phyloP scores from a whole-genome alignment of 148 eudicot species.

The Diospyros kaki region DNA sequence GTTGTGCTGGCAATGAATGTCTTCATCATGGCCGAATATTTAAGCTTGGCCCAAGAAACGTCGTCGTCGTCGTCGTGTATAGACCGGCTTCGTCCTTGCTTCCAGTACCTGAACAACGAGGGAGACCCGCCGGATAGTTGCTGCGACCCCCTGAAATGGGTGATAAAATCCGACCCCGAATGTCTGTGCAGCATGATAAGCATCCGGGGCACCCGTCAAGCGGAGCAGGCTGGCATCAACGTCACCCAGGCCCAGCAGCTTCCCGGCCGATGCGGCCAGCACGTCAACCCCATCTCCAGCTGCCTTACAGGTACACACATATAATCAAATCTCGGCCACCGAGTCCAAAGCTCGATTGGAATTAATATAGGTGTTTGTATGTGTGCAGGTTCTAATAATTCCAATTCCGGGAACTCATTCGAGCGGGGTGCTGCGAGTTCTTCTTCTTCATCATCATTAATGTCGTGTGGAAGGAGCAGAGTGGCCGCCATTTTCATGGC shows the following conservation, averaged over 20 bases:
- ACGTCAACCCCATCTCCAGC: slow-evolving; percentile 58
- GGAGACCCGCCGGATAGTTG: slow-evolving; percentile 44
- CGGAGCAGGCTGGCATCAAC: slow-evolving; percentile 49
- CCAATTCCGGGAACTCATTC: too few species aligned
- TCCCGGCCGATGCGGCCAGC: slow-evolving; percentile 63
- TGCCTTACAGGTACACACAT: slow-evolving; percentile 17
- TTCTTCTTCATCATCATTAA: too few species aligned
- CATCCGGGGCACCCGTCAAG: slow-evolving; percentile 43
- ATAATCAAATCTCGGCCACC: too few species aligned
- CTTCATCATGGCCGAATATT: too few species aligned
- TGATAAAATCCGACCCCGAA: slow-evolving; percentile 45
- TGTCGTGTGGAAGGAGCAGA: too few species aligned
- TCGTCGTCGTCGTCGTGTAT: slow-evolving; percentile 28
- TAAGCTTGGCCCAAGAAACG: too few species aligned
- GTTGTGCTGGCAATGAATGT: too few species aligned
- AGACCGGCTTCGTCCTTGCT: slow-evolving; percentile 51
- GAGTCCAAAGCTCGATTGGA: too few species aligned
- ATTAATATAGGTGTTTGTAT: too few species aligned
- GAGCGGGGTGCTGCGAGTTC: too few species aligned
- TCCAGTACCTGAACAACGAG: slow-evolving; percentile 41
- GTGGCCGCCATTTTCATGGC: too few species aligned
- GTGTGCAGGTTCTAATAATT: too few species aligned
- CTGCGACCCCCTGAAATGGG: slow-evolving; percentile 56
- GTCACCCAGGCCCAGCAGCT: slow-evolving; percentile 46
- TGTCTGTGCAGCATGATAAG: slow-evolving; percentile 60